Evolutionary conservation across 2,329 filamentous ascomycete species (phyloP), one percentile per base, ranked within the genome.

Genomic region (Penicillium olsonii): DNA sequence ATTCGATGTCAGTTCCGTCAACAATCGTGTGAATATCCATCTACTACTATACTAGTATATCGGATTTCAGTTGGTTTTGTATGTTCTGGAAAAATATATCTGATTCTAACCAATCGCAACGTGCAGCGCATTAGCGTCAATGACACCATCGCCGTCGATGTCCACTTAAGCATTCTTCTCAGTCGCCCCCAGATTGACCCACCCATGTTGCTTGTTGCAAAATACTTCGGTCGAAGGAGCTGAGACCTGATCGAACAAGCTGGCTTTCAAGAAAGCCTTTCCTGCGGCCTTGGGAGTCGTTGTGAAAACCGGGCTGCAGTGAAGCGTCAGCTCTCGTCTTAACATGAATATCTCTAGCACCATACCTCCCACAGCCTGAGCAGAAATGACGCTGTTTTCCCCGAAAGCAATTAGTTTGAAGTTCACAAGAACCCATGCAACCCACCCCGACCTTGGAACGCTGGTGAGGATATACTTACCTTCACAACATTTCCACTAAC

Each of bases 321-420:
- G 1, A 4, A 10, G 4, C 40, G 9, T 50, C 24, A n/a, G 42
- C 26, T n/a, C 20, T 18, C 17, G 3, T 15, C 7, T 18, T 14
- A 22, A 33, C 20, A 11, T 38, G 10, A 18, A 37, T 2, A n/a
- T 31, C 10, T 5, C 14, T 12, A 2, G 17, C 17, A 24, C 35
- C 22, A 22, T 50, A 62, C 60, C 61, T 63, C 38, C 61, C 61
- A 48, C 56, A 65, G 17, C 37, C 48, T 1, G 57, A 57, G 27
- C 60, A 63, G 34, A 65, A 65, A 41, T 55, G 37, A 12, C 57
- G 57, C 61, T 62, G n/a, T 37, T 19, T 11, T 2, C n/a, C 1
- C 11, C 11, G 12, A 26, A 1, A 8, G 2, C 2, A 1, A 35
- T 52, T 40, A 53, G 46, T 15, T 27, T n/a, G 12, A 1, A 22